Evolutionary conservation across 1,284 basidiomycete genomes (phyloP).

Genomic region (Exsudoporus floridanus): DNA sequence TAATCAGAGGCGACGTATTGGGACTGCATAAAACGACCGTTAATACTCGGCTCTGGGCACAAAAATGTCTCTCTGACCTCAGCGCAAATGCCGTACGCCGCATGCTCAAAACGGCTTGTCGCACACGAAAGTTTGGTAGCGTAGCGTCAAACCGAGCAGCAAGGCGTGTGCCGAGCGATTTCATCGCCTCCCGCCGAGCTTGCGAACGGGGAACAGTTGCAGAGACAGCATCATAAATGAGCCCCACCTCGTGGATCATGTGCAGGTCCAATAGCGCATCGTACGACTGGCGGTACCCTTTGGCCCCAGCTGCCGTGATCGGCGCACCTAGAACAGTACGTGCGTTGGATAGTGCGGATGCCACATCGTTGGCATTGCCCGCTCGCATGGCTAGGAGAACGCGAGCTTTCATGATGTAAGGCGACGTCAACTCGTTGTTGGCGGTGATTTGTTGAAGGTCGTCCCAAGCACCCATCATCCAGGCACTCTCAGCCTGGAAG

Average conservation of each 20-base stretch:
- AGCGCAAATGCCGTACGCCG: constrained; percentile 83
- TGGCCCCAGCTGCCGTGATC: constrained; percentile 77
- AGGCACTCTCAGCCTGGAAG: constrained; percentile 92
- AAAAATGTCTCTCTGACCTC: constrained; percentile 48
- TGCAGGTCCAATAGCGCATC: constrained; percentile 88
- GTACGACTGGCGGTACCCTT: constrained; percentile 85
- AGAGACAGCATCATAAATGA: constrained; percentile 59
- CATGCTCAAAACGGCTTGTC: constrained; percentile 90
- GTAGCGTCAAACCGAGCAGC: constrained; percentile 72
- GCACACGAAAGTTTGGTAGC: constrained; percentile 88
- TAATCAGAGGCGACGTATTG: constrained; percentile 40
- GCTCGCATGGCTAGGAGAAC: constrained; percentile 80
- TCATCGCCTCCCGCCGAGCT: constrained; percentile 30
- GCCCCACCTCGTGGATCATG: constrained; percentile 83
- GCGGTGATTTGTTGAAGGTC: constrained; percentile 67
- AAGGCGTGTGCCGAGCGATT: constrained; percentile 37
- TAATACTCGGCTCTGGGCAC: not conserved
- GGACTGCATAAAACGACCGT: constrained; percentile 19
- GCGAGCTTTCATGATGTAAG: constrained; percentile 78
- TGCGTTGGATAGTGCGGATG: constrained; percentile 60
- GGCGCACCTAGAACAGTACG: constrained; percentile 78
- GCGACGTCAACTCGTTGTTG: constrained; percentile 47
- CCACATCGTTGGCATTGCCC: constrained; percentile 47
- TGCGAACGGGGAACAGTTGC: constrained; percentile 41
- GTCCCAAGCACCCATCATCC: constrained; percentile 94